Base-by-base conservation (phyloP, 345 rosid genomes). In the sweet orange (Citrus sinensis) region DNA sequence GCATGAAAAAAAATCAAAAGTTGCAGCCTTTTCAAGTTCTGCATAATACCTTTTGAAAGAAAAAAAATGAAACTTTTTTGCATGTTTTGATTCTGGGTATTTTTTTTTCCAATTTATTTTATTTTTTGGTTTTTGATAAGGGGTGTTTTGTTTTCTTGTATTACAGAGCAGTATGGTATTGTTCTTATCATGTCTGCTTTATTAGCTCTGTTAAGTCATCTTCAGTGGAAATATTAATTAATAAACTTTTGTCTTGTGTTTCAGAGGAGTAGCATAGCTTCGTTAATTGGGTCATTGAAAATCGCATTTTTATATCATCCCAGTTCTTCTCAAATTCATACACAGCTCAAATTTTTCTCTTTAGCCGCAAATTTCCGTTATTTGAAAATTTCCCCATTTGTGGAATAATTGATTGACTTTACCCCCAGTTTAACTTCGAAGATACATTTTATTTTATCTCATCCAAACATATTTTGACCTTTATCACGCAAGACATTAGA, bases 151-250 rank as follows among this genome's bases (percentile, higher is more conserved):
- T 81, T 46, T 46, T 79, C 87, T 83, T 86, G 78, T 78, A 66
- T 75, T 77, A 76, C 58, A 20, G n/a, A 62, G 2, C 25, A 71
- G 22, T 49, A 17, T 71, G 62, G 89, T 79, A 72, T 64, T 70
- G 88, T 86, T 85, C 77, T 84, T 80, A 71, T 89, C 87, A 80
- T 86, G 88, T 84, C 86, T 79, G 75, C 80, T 76, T 46, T 46
- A 54, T 83, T 68, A 4, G 14, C 77, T 49, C 76, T 73, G 63
- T 25, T 40, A 32, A 11, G 79, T 73, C 83, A 54, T 60, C 82
- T 54, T 65, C 86, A 25, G 62, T 56, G 49, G 13, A 60, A 58
- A 66, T n/a, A 60, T 14, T 27, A 9, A n/a, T 32, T 46, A 6
- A 34, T 46, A 11, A 46, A 46, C 14, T 10, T 46, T 46, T 46